phyloP scores from a whole-genome alignment of 208 protist species.

The Trypanosoma congolense region DNA sequence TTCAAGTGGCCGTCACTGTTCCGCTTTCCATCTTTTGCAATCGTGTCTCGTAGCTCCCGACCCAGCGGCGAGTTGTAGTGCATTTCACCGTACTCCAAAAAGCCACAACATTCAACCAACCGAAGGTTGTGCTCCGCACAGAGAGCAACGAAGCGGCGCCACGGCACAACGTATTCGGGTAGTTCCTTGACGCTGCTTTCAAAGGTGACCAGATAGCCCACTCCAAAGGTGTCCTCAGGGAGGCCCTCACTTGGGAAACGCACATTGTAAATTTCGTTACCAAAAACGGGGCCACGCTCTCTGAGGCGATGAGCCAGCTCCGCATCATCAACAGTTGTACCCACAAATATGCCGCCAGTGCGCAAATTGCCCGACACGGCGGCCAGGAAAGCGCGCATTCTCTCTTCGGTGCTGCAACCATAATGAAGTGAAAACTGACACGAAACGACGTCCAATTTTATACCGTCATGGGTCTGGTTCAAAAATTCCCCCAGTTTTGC shows the following conservation, averaged over 20 bases:
- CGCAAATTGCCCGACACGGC: slow-evolving; percentile 34
- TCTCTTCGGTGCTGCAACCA: slow-evolving; percentile 38
- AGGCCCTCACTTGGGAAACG: slow-evolving; percentile 31
- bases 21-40: slow-evolving; percentile 19
- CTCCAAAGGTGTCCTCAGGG: slow-evolving; percentile 32
- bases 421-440: slow-evolving; percentile 88
- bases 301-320: slow-evolving; percentile 32
- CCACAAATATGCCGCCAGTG: slow-evolving; percentile 58
- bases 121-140: slow-evolving; percentile 34
- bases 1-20: slow-evolving; percentile 23
- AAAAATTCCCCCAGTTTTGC: slow-evolving; percentile 20
- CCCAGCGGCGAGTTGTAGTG: slow-evolving; percentile 36
- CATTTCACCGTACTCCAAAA: slow-evolving; percentile 36
- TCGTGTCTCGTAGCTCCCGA: slow-evolving; percentile 23
- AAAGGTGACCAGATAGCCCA: slow-evolving; percentile 55
- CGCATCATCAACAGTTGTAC: slow-evolving; percentile 64
- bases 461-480: slow-evolving; percentile 11
- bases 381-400: slow-evolving; percentile 42
- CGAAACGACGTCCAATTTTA: slow-evolving; percentile 46
- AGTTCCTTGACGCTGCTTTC: slow-evolving; percentile 58
- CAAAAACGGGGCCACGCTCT: slow-evolving; percentile 37
- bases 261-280: slow-evolving; percentile 44
- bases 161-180: slow-evolving; percentile 74
- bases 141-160: slow-evolving; percentile 43
- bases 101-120: slow-evolving; percentile 35